These are phyloP conservation scores for Lentithecium fluviatile DNA, from an alignment of 495 filamentous ascomycete species.

Conservation along the genomic window DNA sequence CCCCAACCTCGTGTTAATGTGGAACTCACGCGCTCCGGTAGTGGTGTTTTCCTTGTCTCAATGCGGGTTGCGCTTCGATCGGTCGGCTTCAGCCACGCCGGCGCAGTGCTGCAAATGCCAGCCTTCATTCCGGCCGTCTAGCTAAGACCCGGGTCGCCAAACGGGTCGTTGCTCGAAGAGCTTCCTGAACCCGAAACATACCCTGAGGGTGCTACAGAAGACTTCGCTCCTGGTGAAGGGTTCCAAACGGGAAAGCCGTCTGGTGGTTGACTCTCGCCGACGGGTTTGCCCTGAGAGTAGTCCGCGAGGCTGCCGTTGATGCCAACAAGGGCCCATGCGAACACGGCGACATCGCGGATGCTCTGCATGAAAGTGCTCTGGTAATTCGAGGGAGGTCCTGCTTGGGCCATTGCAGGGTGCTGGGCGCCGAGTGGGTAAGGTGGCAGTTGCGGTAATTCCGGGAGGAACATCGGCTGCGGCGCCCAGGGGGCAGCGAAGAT, in stretches of 20 bases:
- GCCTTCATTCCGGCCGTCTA: not conserved
- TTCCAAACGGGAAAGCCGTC: conserved; percentile 57
- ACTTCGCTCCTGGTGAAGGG: conserved; percentile 5
- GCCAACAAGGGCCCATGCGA: conserved; percentile 76
- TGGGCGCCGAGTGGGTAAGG: conserved; percentile 30
- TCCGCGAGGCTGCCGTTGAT: conserved; percentile 75
- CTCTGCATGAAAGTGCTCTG: conserved; percentile 68
- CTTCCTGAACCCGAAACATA: conserved; percentile 24
- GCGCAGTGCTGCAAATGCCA: not conserved
- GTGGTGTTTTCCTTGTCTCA: too few relatives aligned
- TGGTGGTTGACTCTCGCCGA: conserved; percentile 57
- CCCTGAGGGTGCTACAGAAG: conserved; percentile 24
- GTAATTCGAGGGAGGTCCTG: conserved; percentile 20
- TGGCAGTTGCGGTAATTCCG: conserved; percentile 37
- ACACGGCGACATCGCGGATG: conserved; percentile 80
- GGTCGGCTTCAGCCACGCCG: too few relatives aligned
- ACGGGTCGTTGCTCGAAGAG: conserved; percentile 23
- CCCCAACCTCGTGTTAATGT: too few relatives aligned
- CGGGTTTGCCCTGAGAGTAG: conserved; percentile 61
- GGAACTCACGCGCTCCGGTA: too few relatives aligned
- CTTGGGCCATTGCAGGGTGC: conserved; percentile 26
- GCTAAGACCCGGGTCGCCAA: conserved; percentile 28
- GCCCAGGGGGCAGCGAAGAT: conserved; percentile 80
- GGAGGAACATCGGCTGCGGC: conserved; percentile 53
- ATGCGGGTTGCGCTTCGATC: too few relatives aligned